Conservation (phyloP, 495 filamentous ascomycete genomes). For the Cercophora samala region DNA sequence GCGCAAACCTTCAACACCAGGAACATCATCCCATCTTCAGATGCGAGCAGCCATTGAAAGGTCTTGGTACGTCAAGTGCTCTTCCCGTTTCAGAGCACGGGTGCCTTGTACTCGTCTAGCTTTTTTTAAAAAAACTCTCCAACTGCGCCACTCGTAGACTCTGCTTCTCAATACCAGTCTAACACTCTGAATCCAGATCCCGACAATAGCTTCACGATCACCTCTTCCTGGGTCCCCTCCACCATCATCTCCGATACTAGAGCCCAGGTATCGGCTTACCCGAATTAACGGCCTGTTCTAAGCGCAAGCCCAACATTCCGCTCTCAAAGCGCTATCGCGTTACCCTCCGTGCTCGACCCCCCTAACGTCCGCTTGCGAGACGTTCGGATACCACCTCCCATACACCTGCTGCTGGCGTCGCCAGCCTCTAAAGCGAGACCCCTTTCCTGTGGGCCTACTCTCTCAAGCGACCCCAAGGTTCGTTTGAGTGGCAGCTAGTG, state of each 20-base stretch:
- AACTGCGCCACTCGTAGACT: neutral
- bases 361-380: slow-evolving; percentile 70
- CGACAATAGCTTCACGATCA: slow-evolving; percentile 6
- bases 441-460: slow-evolving; percentile 86
- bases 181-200: neutral
- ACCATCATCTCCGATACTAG: slow-evolving; percentile 63
- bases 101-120: too few relatives aligned
- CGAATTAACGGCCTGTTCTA: slow-evolving; percentile 61
- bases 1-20: neutral
- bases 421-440: slow-evolving; percentile 47
- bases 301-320: slow-evolving; percentile 75
- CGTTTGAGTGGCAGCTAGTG: slow-evolving; percentile 81
- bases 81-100: neutral
- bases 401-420: slow-evolving; percentile 55
- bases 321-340: slow-evolving; percentile 75
- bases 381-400: slow-evolving; percentile 42
- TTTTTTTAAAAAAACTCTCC: too few relatives aligned
- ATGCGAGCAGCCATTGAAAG: neutral
- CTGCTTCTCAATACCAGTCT: neutral
- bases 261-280: slow-evolving; percentile 81
- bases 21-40: neutral
- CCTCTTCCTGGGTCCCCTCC: slow-evolving; percentile 17
- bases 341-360: slow-evolving; percentile 77
- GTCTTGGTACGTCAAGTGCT: neutral
- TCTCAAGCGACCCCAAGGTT: slow-evolving; percentile 86